A percentile compares a stretch with the other conserved stretches of the same genome.
phyloP scores from a whole-genome alignment of 352 stramenopile species.

The Globisporangium nodosum region DNA sequence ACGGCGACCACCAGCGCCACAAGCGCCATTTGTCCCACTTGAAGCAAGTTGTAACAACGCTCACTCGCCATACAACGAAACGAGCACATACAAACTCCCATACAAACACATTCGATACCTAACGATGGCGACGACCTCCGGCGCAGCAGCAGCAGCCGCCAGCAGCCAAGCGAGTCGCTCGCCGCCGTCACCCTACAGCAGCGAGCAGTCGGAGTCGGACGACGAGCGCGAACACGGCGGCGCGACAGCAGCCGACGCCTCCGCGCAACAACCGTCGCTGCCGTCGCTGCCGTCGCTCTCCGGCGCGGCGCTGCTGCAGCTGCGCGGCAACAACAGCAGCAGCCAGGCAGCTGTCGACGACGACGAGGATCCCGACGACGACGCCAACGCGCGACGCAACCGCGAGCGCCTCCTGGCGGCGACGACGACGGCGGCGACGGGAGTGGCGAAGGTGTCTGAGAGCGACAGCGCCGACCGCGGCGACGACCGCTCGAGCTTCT shows the following conservation, averaged over 20 bases:
- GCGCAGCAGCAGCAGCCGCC: constrained; percentile 2
- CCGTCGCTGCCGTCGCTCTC: constrained; percentile 46
- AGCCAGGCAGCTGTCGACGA: constrained; percentile 9
- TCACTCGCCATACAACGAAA: too few species aligned
- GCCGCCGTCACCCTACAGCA: constrained; percentile 10
- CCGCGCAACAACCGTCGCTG: constrained; percentile 2
- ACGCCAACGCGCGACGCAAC: constrained; percentile 9
- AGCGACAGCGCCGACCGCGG: neutral
- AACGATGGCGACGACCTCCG: neutral
- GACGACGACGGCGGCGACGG: constrained; percentile 13
- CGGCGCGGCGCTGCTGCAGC: constrained; percentile 31
- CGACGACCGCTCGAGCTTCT: constrained; percentile 16
- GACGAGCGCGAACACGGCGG: constrained; percentile 3
- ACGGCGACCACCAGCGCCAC: constrained; percentile 12
- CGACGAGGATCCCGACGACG: constrained; percentile 3
- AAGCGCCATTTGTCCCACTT: neutral
- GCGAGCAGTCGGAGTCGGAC: constrained; percentile 12
- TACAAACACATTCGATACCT: neutral
- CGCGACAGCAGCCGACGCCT: neutral
- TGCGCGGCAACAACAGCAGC: constrained; percentile 14
- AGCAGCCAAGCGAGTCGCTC: neutral
- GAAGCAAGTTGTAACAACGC: too few species aligned
- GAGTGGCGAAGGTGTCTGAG: neutral
- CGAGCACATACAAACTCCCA: too few species aligned
- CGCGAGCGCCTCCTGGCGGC: constrained; percentile 16